Evolutionary conservation across 768 basidiomycete species (phyloP).

Genomic region (Stropharia rugosoannulata): DNA sequence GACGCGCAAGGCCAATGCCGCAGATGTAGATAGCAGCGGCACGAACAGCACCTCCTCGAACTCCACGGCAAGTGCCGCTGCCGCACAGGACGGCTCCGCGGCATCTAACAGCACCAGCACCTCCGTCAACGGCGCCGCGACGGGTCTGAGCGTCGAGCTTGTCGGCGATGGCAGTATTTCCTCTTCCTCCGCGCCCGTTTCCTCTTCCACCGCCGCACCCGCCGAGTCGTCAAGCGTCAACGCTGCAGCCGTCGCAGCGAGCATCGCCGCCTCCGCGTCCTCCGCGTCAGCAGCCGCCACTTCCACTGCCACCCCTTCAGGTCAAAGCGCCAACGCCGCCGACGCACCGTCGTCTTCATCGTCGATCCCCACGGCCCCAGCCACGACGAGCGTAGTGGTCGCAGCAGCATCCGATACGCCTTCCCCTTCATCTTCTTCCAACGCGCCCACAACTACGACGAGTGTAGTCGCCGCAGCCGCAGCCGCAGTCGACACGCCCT

Average conservation of each 20-base stretch:
- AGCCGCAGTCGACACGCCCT: too few species aligned
- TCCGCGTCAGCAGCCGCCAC: conserved; percentile 13
- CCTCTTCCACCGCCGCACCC: conserved; percentile 9
- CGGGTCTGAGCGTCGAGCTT: conserved; percentile 21
- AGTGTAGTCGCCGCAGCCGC: too few species aligned
- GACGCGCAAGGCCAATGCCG: conserved; percentile 25
- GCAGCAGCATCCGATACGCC: too few species aligned
- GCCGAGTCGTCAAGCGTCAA: conserved; percentile 15
- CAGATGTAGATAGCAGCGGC: conserved; percentile 9
- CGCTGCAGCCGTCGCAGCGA: conserved; percentile 31
- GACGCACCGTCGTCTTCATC: background rate
- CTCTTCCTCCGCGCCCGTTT: conserved; percentile 9
- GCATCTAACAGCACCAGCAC: conserved; percentile 11
- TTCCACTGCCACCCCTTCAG: background rate
- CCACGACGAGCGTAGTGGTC: background rate
- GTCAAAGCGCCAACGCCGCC: background rate
- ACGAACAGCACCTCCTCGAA: conserved; percentile 6
- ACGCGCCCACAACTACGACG: too few species aligned
- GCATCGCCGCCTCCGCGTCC: conserved; percentile 27
- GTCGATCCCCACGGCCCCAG: background rate
- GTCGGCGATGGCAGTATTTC: conserved; percentile 12
- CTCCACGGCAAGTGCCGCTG: conserved; percentile 13
- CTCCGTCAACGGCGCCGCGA: conserved; percentile 10
- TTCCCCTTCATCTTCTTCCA: too few species aligned
- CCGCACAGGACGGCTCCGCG: background rate